Conservation (phyloP, 1,284 basidiomycete species). For the Malassezia brasiliensis region DNA sequence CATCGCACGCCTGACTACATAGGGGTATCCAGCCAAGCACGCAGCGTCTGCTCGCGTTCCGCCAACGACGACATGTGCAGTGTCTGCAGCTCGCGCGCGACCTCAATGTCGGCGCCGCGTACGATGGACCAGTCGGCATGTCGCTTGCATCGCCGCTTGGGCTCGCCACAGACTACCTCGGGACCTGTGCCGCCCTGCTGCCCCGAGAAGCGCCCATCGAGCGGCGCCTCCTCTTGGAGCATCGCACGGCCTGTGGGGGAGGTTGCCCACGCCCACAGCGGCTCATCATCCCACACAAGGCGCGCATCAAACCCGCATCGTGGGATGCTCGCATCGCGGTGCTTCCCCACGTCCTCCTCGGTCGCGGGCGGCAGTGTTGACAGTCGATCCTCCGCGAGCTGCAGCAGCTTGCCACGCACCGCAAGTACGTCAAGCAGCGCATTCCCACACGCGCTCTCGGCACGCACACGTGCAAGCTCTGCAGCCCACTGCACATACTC, state of each 20-base stretch:
- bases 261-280: conserved; percentile 13
- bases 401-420: conserved; percentile 17
- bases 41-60: conserved; percentile 9
- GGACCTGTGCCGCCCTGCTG: neutral
- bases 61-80: conserved; percentile 7
- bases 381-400: conserved; percentile 21
- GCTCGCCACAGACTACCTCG: conserved; percentile 13
- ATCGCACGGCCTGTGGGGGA: conserved; percentile 8
- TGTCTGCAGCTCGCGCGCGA: conserved; percentile 20
- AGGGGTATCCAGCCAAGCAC: conserved; percentile 3
- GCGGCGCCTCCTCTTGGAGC: conserved; percentile 2
- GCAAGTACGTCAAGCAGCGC: conserved; percentile 7
- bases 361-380: conserved; percentile 10
- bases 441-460: neutral
- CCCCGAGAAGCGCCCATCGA: neutral
- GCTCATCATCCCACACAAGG: conserved; percentile 23
- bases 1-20: conserved; percentile 19
- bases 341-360: neutral
- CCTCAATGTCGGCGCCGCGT: conserved; percentile 21
- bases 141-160: conserved; percentile 23
- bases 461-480: neutral
- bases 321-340: neutral
- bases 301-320: conserved; percentile 25
- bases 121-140: conserved; percentile 25
- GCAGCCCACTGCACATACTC: neutral